These are phyloP conservation scores for Cicer yamashitae DNA, from an alignment of 306 rosid genomes.

Conservation along the genomic window DNA sequence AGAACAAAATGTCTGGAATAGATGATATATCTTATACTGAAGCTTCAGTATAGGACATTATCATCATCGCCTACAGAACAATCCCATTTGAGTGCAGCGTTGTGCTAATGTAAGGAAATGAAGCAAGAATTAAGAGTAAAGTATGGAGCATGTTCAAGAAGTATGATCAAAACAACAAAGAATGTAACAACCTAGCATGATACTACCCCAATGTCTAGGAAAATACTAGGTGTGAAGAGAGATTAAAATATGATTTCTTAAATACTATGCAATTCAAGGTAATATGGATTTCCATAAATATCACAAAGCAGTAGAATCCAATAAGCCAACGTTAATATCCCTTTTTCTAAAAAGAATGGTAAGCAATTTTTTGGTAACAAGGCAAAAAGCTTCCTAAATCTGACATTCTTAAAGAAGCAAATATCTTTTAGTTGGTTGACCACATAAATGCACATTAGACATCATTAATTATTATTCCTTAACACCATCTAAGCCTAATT, in stretches of 20 bases:
- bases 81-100: background rate
- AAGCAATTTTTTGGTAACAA: conserved; percentile 19
- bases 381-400: conserved; percentile 32
- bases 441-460: conserved; percentile 43
- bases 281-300: conserved; percentile 25
- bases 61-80: background rate
- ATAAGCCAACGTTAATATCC: conserved; percentile 40
- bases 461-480: conserved; percentile 26
- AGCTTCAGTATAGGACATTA: background rate
- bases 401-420: conserved; percentile 47
- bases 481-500: conserved; percentile 14
- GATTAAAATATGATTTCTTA: background rate
- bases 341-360: conserved; percentile 6
- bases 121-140: conserved; percentile 3
- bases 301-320: conserved; percentile 25
- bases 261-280: background rate
- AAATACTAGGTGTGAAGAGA: conserved; percentile 21
- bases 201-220: conserved; percentile 17
- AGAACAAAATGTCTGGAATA: conserved; percentile 19
- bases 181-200: conserved; percentile 23
- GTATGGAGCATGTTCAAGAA: background rate
- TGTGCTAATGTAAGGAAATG: conserved; percentile 14
- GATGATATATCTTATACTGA: background rate
- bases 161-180: conserved; percentile 16
- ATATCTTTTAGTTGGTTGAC: conserved; percentile 31